These are phyloP conservation scores for Jatropha multifida DNA, from an alignment of 441 rosid genomes.

Conservation along the genomic window DNA sequence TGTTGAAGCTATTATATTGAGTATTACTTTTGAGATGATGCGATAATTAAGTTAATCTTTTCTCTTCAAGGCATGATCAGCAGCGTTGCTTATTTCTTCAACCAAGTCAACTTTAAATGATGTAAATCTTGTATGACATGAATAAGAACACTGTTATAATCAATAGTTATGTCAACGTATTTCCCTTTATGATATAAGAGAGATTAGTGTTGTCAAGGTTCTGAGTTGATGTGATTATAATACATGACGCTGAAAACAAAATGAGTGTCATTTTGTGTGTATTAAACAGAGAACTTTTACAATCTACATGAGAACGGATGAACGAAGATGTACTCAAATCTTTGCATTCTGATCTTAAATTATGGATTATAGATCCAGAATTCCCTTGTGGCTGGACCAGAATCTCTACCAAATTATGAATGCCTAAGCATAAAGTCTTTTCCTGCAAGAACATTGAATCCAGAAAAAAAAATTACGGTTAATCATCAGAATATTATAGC, in stretches of 20 bases:
- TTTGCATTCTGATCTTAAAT: not conserved
- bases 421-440: not conserved
- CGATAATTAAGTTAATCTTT: not conserved
- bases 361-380: not conserved
- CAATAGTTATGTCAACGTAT: not conserved
- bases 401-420: slow-evolving; percentile 9
- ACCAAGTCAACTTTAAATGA: not conserved
- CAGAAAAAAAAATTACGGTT: not conserved
- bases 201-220: not conserved
- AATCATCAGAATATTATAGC: not conserved
- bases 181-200: not conserved
- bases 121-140: not conserved
- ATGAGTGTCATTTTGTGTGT: not conserved
- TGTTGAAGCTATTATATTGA: too few relatives aligned
- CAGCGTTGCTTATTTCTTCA: not conserved
- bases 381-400: not conserved
- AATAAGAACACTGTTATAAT: not conserved
- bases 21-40: not conserved
- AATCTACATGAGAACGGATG: not conserved
- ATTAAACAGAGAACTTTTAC: not conserved
- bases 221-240: not conserved
- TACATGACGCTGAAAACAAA: slow-evolving; percentile 1
- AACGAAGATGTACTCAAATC: not conserved
- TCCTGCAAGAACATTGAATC: slow-evolving; percentile 23
- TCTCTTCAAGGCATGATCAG: not conserved